A percentile compares a stretch with the other conserved stretches of the same genome.
phyloP scores from a whole-genome alignment of 371 early-diverging fungal species.

The Mortierella sp. region DNA sequence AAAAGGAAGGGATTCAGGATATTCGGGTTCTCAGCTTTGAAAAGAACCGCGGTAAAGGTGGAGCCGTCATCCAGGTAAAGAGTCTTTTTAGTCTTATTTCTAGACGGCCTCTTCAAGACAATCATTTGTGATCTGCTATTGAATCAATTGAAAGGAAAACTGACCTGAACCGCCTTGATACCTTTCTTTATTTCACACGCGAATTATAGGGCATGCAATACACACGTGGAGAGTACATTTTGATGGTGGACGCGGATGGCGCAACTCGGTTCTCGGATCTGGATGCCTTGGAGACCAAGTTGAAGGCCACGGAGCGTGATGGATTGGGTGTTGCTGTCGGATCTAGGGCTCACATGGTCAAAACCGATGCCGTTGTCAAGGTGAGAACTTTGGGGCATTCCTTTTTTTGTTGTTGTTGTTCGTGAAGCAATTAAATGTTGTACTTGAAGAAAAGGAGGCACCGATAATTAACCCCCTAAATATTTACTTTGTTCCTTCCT shows the following conservation, averaged over 20 bases:
- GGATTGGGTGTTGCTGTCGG: slow-evolving; percentile 86
- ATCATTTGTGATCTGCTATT: neutral
- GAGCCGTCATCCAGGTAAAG: slow-evolving; percentile 90
- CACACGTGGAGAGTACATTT: slow-evolving; percentile 81
- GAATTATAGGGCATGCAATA: slow-evolving; percentile 80
- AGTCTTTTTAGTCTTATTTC: neutral
- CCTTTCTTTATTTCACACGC: no score
- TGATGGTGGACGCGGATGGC: slow-evolving; percentile 98
- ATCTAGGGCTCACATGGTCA: slow-evolving; percentile 91
- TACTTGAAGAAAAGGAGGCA: no score
- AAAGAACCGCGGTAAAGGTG: slow-evolving; percentile 95
- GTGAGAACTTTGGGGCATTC: slow-evolving; percentile 55
- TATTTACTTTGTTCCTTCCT: no score
- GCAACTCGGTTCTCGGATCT: slow-evolving; percentile 92
- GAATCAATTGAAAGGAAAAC: slow-evolving; percentile 5
- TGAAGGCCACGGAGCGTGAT: slow-evolving; percentile 59
- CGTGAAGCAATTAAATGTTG: no score
- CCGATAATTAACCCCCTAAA: no score
- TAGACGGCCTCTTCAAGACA: no score
- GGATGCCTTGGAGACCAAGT: slow-evolving; percentile 66
- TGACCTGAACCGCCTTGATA: neutral
- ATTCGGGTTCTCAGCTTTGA: slow-evolving; percentile 84
- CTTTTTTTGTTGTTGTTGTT: neutral
- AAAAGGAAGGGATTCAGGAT: slow-evolving; percentile 64
- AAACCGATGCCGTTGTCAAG: slow-evolving; percentile 94